Base-by-base conservation (phyloP, 2,329 filamentous ascomycete genomes). In the Chaetomium strumarium region DNA sequence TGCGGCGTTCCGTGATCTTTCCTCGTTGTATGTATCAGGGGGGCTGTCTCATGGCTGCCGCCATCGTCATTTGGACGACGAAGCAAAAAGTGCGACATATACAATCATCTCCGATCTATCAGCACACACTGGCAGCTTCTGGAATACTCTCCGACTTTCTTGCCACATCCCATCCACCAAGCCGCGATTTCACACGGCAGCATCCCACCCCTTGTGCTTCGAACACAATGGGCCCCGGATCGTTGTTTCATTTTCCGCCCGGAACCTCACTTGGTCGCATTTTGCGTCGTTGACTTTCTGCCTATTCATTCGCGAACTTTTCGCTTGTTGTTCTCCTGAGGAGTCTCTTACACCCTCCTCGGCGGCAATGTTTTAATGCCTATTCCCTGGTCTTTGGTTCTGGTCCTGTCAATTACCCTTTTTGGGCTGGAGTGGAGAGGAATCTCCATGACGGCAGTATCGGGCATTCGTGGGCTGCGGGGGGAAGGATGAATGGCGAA, bases 141-240 rank as follows among this genome's bases (percentile, higher is more conserved):
- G 63, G 60, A 57, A 60, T 64, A 64, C 10, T 16, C 19, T 38
- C 42, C 46, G 16, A 63, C 58, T 59, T 59, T 66, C 69, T 69
- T 67, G 34, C 7, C 34, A 3, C 34, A 55, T 69, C 68, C 64
- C 61, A 66, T 67, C 66, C 67, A 66, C 67, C 64, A 70, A 68
- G 67, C 71, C 68, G 74, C 76, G 75, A 76, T 75, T 74, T 68
- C 77, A 72, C 41, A 80, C 79, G 75, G 79, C 75, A 74, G 79
- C 74, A 72, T 67, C 67, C 71, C 68, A 75, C 4, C 73, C 74
- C 78, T 75, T 74, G 24, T 24, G 24, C 24, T 24, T 24, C 24
- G 77, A 75, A 79, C 72, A 80, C 78, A 79, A 74, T 75, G 75
- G n/a, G 77, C 78, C 72, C 69, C 74, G 68, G 64, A 68, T 24